Evolutionary conservation across 2,329 filamentous ascomycete genomes (phyloP), one percentile per base, ranked within the genome.

Genomic region (Cladosporium sphaerospermum): DNA sequence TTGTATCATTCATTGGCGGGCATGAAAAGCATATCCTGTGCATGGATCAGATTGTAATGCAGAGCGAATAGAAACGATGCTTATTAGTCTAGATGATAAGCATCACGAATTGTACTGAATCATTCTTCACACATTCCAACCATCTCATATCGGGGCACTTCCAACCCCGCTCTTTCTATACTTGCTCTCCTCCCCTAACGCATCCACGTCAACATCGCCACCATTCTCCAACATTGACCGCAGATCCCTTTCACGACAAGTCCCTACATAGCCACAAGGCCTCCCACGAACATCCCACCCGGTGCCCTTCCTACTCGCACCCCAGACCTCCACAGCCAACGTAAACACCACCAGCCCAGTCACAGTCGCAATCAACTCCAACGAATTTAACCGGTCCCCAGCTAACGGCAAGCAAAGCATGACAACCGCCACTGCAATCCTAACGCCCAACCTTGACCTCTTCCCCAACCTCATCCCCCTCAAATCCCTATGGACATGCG

Each of bases 401-500:
- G 73, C 67, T 3, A 78, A 64, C 0, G 82, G 80, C 0, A 85
- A 69, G n/a, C 73, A 75, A 54, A 83, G 72, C 44, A 85, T 65
- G 28, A 81, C 63, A 43, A 79, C 61, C 3, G 76, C 76, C 23
- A 82, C 73, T 5, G 64, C 63, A 3, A 75, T 64, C 1, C 83
- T 76, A 57, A 80, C 75, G 8, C 68, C 58, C 5, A 85, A 66
- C 0, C 83, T 75, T n/a, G 68, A 69, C 34, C 67, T 65, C 63
- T 81, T 81, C 49, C 68, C 69, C 55, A 79, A 65, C 2, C 79
- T 78, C 28, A 75, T 71, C 5, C 71, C 72, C 2, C 73, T 66
- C 13, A 77, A 69, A 19, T 74, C 70, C 57, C 79, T 80, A 68
- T 84, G 82, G 36, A 75, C 69, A 61, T 85, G 82, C 10, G 72